phyloP scores from a whole-genome alignment of 768 basidiomycete species.

The Suillus subaureus region DNA sequence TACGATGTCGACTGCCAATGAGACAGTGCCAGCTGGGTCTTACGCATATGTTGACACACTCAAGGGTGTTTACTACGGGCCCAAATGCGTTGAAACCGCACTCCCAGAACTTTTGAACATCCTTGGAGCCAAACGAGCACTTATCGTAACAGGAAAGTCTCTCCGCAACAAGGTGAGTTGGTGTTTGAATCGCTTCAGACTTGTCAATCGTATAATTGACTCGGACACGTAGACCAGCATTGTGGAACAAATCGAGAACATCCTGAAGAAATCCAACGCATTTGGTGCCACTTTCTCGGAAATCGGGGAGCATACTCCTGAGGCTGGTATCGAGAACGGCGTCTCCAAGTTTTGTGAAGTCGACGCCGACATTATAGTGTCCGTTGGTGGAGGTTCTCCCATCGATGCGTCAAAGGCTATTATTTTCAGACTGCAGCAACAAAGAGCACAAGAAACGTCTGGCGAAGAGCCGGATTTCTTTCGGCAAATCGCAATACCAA shows the following conservation, averaged over 20 bases:
- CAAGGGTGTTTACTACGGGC: conserved; percentile 72
- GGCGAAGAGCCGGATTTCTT: conserved; percentile 41
- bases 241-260: conserved; percentile 29
- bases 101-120: conserved; percentile 61
- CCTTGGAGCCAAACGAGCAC: conserved; percentile 61
- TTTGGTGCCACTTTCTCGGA: conserved; percentile 71
- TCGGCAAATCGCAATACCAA: conserved; percentile 78
- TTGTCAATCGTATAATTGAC: conserved; percentile 13
- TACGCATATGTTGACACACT: conserved; percentile 72
- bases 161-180: conserved; percentile 59
- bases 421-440: conserved; percentile 54
- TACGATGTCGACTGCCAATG: not conserved
- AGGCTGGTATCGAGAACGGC: conserved; percentile 63
- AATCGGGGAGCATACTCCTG: conserved; percentile 73
- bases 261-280: conserved; percentile 59
- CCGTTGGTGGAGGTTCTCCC: conserved; percentile 81
- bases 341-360: conserved; percentile 55
- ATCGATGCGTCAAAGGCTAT: conserved; percentile 80
- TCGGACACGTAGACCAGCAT: conserved; percentile 26
- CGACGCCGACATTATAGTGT: conserved; percentile 67
- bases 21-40: conserved; percentile 44
- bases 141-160: conserved; percentile 73
- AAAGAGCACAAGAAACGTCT: conserved; percentile 43
- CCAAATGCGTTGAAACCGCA: conserved; percentile 62
- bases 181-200: conserved; percentile 1